These are phyloP conservation scores for Fusarium mangiferae DNA, from an alignment of 2,329 filamentous ascomycete species.

Conservation along the genomic window DNA sequence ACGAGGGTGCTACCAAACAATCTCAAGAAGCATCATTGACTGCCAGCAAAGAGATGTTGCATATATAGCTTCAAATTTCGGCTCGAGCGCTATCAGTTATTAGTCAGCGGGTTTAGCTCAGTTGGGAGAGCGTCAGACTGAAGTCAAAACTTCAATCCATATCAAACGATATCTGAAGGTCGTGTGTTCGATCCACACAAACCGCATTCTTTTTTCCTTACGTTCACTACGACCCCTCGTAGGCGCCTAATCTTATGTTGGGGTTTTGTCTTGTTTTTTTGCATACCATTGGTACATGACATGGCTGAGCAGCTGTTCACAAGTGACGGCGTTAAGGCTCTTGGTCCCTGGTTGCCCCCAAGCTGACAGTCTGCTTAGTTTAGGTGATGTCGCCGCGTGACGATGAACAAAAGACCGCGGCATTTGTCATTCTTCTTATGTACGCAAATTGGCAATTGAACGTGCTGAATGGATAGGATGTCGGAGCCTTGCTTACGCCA, in stretches of 20 bases:
- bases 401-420: background rate
- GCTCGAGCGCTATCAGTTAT: fast-evolving
- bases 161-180: slow-evolving; percentile 26
- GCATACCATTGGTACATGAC: too few relatives aligned
- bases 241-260: background rate
- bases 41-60: too few relatives aligned
- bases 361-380: background rate
- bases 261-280: too few relatives aligned
- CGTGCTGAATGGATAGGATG: background rate
- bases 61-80: fast-evolving
- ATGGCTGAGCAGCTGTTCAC: fast-evolving
- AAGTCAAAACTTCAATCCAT: slow-evolving; percentile 23
- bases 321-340: background rate
- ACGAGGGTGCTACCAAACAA: background rate
- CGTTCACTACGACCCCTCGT: fast-evolving
- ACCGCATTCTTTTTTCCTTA: background rate
- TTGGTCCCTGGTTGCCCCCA: background rate
- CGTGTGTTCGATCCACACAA: slow-evolving; percentile 33
- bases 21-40: background rate
- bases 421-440: background rate
- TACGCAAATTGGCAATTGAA: background rate
- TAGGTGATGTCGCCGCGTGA: background rate
- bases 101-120: slow-evolving; percentile 34
- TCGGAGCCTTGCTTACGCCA: background rate
- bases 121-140: slow-evolving; percentile 35